A percentile compares a stretch with the other conserved stretches of the same genome.
Conservation (phyloP, 495 filamentous ascomycete species). For the Podospora australis region DNA sequence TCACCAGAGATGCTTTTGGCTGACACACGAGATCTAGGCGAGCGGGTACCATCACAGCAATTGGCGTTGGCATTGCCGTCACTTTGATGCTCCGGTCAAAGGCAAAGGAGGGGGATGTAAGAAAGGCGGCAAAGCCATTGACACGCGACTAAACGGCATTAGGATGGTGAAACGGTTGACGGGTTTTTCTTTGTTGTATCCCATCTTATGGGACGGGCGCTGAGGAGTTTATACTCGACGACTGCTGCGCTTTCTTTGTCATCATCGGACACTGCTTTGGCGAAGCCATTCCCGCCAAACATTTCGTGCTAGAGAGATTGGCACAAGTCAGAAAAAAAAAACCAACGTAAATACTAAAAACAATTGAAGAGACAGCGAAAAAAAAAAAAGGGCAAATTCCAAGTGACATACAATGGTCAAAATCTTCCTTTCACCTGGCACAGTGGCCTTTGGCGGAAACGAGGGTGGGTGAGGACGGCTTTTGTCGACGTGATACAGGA, state of each 20-base stretch:
- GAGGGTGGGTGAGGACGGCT: background rate
- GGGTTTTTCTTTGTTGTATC: too few species aligned
- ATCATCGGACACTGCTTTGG: too few species aligned
- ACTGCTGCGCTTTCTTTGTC: too few species aligned
- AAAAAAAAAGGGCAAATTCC: background rate
- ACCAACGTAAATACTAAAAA: background rate
- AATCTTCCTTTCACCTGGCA: background rate
- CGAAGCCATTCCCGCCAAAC: too few species aligned
- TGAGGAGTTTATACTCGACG: too few species aligned
- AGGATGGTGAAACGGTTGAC: too few species aligned
- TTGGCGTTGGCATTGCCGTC: background rate
- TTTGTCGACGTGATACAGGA: background rate
- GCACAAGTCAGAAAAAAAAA: background rate
- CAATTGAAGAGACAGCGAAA: background rate
- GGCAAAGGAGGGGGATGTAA: background rate
- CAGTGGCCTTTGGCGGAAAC: background rate
- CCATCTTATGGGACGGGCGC: too few species aligned
- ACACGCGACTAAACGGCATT: slow-evolving; percentile 6
- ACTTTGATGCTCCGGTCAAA: slow-evolving; percentile 3
- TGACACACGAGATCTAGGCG: background rate
- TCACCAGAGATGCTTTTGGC: background rate
- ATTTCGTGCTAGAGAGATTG: too few species aligned
- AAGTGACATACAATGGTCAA: background rate
- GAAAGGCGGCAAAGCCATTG: background rate
- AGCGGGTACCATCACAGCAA: slow-evolving; percentile 6